Evolutionary conservation across 1,284 basidiomycete genomes (phyloP).

Genomic region (Phellopilus nigrolimitatus): DNA sequence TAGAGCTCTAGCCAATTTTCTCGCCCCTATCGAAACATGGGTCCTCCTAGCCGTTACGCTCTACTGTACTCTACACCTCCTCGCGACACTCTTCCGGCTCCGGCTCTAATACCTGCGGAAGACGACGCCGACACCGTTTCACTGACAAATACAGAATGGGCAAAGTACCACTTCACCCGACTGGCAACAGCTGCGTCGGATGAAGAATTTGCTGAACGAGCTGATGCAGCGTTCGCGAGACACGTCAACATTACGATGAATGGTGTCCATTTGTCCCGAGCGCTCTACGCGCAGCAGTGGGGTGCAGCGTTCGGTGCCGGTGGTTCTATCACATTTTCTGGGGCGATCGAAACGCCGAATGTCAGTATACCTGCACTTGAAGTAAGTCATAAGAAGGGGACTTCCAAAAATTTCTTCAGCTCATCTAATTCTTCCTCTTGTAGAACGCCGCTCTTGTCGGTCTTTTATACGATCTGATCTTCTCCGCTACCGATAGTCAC

Average conservation of each 20-base stretch:
- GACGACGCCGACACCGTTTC: conserved; percentile 1
- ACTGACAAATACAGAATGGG: conserved; percentile 15
- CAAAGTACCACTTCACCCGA: conserved; percentile 12
- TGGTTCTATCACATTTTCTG: conserved; percentile 4
- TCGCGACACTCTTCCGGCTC: background rate
- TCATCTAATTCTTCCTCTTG: background rate
- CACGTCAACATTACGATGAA: conserved; percentile 17
- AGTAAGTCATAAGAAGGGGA: too few relatives aligned
- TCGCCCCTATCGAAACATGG: conserved; percentile 2
- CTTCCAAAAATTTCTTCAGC: too few relatives aligned
- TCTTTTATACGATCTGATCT: conserved; percentile 11
- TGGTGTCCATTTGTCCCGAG: conserved; percentile 14
- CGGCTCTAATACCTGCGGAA: background rate
- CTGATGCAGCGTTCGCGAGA: conserved; percentile 2
- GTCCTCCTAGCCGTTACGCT: conserved; percentile 17
- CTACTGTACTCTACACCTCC: background rate
- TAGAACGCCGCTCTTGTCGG: conserved; percentile 19
- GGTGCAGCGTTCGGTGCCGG: conserved; percentile 4
- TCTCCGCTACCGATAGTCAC: background rate
- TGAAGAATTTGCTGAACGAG: conserved; percentile 10
- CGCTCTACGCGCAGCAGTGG: conserved; percentile 16
- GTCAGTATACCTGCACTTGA: conserved; percentile 15
- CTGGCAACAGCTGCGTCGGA: conserved; percentile 7
- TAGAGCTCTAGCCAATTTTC: background rate
- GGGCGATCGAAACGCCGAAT: conserved; percentile 13